Conservation (phyloP, 306 rosid genomes). For the Inga leiocalycina region DNA sequence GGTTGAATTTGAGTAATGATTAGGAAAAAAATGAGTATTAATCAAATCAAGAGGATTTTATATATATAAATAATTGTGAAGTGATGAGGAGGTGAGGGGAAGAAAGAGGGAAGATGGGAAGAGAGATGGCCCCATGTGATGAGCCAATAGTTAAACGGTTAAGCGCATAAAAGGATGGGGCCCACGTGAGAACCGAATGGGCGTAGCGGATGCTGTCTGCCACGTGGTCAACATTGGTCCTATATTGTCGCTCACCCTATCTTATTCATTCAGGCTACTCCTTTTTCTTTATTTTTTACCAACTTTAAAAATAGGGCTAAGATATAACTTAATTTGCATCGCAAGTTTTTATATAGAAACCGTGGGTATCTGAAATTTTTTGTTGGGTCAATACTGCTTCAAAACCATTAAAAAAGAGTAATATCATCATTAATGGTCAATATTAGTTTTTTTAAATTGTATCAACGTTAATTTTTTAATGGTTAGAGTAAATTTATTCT, state of each 20-base stretch:
- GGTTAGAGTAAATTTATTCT: no score
- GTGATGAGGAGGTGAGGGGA: background rate
- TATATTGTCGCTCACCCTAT: slow-evolving; percentile 66
- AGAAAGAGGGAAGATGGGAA: slow-evolving; percentile 36
- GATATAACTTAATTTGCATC: no score
- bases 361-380: no score
- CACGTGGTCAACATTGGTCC: slow-evolving; percentile 91
- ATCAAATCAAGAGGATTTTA: background rate
- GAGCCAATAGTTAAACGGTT: slow-evolving; percentile 38
- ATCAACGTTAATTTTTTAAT: no score
- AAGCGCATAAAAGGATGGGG: slow-evolving; percentile 41
- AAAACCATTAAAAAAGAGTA: no score
- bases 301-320: no score
- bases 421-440: no score
- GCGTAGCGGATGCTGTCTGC: slow-evolving; percentile 69
- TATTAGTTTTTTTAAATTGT: no score
- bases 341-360: no score
- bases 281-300: background rate
- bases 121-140: slow-evolving; percentile 60
- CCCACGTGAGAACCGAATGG: slow-evolving; percentile 50
- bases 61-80: slow-evolving; percentile 8
- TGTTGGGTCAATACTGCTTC: no score
- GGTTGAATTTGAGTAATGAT: background rate
- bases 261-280: background rate
- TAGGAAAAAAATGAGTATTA: background rate